phyloP scores from a whole-genome alignment of 495 filamentous ascomycete species.

The Xylaria castorea region DNA sequence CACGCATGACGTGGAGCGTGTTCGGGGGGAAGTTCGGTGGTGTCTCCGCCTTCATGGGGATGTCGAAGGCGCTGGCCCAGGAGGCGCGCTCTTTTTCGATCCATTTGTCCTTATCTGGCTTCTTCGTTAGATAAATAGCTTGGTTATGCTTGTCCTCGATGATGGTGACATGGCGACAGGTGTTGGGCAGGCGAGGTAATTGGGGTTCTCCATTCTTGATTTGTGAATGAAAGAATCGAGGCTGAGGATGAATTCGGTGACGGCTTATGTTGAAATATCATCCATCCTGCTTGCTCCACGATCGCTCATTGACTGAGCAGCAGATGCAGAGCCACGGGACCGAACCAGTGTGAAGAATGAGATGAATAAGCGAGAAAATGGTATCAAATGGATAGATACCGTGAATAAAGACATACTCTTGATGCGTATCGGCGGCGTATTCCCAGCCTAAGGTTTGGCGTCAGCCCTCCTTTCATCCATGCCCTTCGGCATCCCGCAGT shows the following conservation, averaged over 20 bases:
- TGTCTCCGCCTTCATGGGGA: slow-evolving; percentile 59
- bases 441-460: slow-evolving; percentile 52
- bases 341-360: neutral
- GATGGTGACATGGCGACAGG: neutral
- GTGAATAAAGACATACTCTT: slow-evolving; percentile 61
- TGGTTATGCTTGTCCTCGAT: neutral
- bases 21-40: slow-evolving; percentile 67
- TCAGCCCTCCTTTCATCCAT: neutral
- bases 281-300: neutral
- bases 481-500: too few relatives aligned
- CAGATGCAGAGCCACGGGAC: neutral
- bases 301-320: neutral
- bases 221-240: neutral
- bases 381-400: neutral
- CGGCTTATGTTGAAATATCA: neutral
- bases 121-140: neutral
- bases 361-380: neutral
- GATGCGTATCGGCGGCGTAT: slow-evolving; percentile 68
- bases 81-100: slow-evolving; percentile 65
- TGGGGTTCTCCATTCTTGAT: neutral
- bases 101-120: slow-evolving; percentile 71
- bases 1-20: slow-evolving; percentile 61
- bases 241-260: neutral
- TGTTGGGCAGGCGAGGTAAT: neutral
- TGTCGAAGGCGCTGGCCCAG: slow-evolving; percentile 64